phyloP scores from a whole-genome alignment of 2,329 filamentous ascomycete genomes.

The Colletotrichum paranaense region DNA sequence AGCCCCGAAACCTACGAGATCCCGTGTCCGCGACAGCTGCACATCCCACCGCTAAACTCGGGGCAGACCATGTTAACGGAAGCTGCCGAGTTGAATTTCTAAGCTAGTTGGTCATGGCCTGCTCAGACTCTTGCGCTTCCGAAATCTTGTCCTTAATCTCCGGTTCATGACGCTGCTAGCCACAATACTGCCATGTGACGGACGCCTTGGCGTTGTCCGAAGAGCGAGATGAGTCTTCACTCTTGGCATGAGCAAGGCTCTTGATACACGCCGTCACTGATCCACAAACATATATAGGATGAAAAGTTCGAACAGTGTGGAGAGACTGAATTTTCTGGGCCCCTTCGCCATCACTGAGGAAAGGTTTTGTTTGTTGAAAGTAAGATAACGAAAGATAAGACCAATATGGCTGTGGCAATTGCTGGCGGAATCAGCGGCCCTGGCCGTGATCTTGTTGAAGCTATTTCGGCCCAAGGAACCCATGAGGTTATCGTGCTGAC shows the following conservation, averaged over 20 bases:
- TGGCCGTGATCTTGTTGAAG: conserved; percentile 58
- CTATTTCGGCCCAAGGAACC: conserved; percentile 45
- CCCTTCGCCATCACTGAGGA: no score
- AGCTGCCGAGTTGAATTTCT: background rate
- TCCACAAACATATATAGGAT: background rate
- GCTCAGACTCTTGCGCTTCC: background rate
- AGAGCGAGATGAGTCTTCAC: background rate
- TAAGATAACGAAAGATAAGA: no score
- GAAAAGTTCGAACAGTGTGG: background rate
- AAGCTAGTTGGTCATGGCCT: background rate
- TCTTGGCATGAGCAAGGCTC: background rate
- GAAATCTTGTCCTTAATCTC: background rate
- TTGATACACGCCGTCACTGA: background rate
- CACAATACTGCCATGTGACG: background rate
- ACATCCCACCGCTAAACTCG: background rate
- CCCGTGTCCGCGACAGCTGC: background rate
- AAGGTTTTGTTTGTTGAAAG: no score
- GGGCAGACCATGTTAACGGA: background rate
- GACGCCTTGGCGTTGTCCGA: background rate
- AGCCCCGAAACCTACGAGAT: background rate
- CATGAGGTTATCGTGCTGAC: conserved; percentile 52
- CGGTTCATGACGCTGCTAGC: background rate
- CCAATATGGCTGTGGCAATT: conserved; percentile 49
- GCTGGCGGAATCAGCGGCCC: conserved; percentile 57
- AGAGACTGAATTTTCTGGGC: no score